Evolutionary conservation across 306 rosid species (phyloP), one percentile per base, ranked within the genome.

Genomic region (Castanea mollissima): DNA sequence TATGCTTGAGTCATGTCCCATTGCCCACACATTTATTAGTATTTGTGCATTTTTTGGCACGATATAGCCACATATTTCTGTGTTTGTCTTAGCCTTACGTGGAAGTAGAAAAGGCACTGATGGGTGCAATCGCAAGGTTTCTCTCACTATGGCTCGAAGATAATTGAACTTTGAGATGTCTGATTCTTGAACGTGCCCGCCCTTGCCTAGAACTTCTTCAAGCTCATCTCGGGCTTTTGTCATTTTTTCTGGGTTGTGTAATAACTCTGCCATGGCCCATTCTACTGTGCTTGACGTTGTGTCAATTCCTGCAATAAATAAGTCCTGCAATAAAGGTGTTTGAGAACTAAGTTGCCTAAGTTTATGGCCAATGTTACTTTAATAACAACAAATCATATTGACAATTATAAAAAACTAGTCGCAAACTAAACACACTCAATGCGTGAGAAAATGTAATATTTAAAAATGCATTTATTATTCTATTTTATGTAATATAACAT

Each of bases 191-290:
- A 77, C 18, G 1, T 58, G 31, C 29, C 65, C 76, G 20, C 14
- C 34, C 52, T 69, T 41, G 4, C 5, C 46, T 11, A 81, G 14
- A 5, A 56, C 71, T 5, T 3, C 46, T 27, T 78, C 57, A 51
- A 85, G 35, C 35, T 81, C 83, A 21, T 65, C 21, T 44, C 21
- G 69, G 1, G 72, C 52, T 59, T 69, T 81, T 71, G 19, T n/a
- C 13, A 75, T 19, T 49, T 63, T 73, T 31, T 75, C 27, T 71
- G 72, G 75, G 64, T 64, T 85, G 13, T 44, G 58, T 25, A 78
- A 23, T n/a, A 85, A 29, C 54, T 85, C 88, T 1, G 83, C 31
- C 88, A 85, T 78, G 54, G 78, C 78, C 88, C 88, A 81, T 35
- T 85, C 85, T 9, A 79, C 49, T 11, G 84, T 74, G 19, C 38